phyloP scores from a whole-genome alignment of 23 red algal species.

The Gracilaria vermiculophylla region DNA sequence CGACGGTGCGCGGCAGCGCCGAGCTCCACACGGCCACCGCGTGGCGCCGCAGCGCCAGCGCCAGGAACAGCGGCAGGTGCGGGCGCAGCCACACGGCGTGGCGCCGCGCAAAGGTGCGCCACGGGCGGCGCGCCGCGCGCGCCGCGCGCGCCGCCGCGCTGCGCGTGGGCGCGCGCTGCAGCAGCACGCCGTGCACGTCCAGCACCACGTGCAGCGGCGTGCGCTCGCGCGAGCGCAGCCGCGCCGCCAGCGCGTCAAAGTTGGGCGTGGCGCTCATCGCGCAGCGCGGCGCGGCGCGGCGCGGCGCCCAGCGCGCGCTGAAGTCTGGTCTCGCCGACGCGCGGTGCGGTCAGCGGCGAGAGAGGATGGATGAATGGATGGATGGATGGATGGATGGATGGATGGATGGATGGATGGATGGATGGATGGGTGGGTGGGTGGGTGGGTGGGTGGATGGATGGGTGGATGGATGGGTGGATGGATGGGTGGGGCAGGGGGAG shows the following conservation, averaged over 20 bases:
- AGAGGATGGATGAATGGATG: too few species aligned
- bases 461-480: too few species aligned
- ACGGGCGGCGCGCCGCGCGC: neutral
- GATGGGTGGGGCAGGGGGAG: too few species aligned
- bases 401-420: too few species aligned
- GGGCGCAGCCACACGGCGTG: constrained; percentile 33
- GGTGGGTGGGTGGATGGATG: too few species aligned
- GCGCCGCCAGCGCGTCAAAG: neutral
- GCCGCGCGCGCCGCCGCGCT: neutral
- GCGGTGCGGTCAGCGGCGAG: too few species aligned
- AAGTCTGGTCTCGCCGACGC: too few species aligned
- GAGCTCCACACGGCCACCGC: constrained; percentile 28
- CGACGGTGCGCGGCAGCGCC: neutral
- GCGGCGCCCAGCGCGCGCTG: too few species aligned
- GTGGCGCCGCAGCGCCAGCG: neutral
- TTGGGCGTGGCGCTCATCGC: neutral
- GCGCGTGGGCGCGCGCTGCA: neutral
- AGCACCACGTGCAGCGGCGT: neutral
- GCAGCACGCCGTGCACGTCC: constrained; percentile 19
- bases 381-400: too few species aligned
- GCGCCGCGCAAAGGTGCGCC: neutral
- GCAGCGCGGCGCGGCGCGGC: neutral
- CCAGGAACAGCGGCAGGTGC: neutral
- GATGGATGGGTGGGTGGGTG: too few species aligned
- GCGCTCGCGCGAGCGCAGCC: neutral